Conservation (phyloP, 352 stramenopile species). For the Phytophthora megakarya region DNA sequence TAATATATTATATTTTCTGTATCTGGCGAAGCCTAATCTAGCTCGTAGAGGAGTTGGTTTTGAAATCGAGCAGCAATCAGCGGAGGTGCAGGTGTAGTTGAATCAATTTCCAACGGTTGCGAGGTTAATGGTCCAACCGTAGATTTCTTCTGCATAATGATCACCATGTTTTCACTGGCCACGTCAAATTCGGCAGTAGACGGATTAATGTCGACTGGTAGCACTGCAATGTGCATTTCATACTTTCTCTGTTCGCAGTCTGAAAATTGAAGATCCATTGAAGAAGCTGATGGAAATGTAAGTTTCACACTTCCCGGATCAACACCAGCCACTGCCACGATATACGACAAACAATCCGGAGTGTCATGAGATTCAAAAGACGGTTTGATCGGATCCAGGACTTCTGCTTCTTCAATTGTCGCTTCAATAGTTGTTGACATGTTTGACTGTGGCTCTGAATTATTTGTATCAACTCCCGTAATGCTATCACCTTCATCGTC, state of each 20-base stretch:
- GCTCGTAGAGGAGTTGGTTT: conserved; percentile 75
- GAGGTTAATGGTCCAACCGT: background rate
- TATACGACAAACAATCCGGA: conserved; percentile 48
- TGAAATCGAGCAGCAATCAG: conserved; percentile 53
- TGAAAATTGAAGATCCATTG: conserved; percentile 44
- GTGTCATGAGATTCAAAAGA: conserved; percentile 55
- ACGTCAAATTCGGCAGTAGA: conserved; percentile 49
- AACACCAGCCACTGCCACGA: conserved; percentile 50
- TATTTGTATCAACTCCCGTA: conserved; percentile 5
- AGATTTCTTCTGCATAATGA: conserved; percentile 59
- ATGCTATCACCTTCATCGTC: conserved; percentile 47
- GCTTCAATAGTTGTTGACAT: background rate
- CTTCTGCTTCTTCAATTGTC: background rate
- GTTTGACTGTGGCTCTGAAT: background rate
- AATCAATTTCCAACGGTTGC: background rate
- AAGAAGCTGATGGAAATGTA: conserved; percentile 37
- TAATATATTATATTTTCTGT: conserved; percentile 2
- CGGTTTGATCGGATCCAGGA: conserved; percentile 17
- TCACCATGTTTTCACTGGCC: conserved; percentile 73
- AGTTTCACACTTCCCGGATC: conserved; percentile 47
- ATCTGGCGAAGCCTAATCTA: conserved; percentile 50
- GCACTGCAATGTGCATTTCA: conserved; percentile 37
- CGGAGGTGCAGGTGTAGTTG: conserved; percentile 10
- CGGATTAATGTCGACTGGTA: conserved; percentile 40
- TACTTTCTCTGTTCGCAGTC: conserved; percentile 26